Conservation (phyloP, 805 yeast species). For the Pichia scutulata region DNA sequence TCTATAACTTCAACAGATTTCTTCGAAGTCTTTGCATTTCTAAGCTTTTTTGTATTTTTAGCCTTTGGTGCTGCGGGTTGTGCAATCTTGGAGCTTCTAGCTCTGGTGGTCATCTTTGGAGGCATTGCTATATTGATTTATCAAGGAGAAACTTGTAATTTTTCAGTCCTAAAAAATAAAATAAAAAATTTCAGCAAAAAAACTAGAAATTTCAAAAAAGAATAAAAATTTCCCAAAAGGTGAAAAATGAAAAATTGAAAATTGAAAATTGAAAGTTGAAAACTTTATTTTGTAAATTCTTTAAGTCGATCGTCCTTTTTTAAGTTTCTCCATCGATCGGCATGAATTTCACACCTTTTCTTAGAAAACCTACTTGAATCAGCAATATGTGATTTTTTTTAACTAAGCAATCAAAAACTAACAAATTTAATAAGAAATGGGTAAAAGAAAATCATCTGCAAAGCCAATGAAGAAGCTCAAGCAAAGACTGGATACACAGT, state of each 20-base stretch:
- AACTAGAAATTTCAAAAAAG: neutral
- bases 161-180: neutral
- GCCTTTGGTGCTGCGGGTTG: neutral
- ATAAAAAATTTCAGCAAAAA: neutral
- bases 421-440: slow-evolving; percentile 15
- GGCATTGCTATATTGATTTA: neutral
- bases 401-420: neutral
- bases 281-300: neutral
- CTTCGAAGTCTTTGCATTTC: neutral
- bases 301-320: neutral
- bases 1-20: neutral
- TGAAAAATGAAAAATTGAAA: neutral
- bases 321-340: neutral
- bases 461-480: slow-evolving; percentile 74
- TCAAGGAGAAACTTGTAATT: neutral
- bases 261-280: neutral
- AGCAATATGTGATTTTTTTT: too few relatives aligned
- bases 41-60: neutral
- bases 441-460: slow-evolving; percentile 69
- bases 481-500: slow-evolving; percentile 71
- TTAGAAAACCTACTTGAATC: too few relatives aligned
- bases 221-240: neutral
- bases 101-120: neutral
- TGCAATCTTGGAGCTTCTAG: neutral
- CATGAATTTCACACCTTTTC: neutral